Evolutionary conservation across 768 basidiomycete genomes (phyloP), one percentile per base, ranked within the genome.

Genomic region (Russula vinacea): DNA sequence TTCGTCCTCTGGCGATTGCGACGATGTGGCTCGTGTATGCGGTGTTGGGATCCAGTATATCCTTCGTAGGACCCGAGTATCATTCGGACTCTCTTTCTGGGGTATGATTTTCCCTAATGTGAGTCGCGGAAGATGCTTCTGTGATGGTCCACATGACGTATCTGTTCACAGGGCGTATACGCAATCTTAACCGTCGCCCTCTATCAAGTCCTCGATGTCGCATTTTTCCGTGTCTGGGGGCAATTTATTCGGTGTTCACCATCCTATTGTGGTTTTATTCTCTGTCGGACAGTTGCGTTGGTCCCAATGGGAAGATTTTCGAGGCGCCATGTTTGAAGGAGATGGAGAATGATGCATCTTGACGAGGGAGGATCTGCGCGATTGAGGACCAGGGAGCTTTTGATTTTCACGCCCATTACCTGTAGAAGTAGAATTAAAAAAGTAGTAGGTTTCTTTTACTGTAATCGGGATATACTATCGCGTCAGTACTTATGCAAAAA

Each of bases 81-180:
- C 79, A 8, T 90, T 88, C 73, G 77, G 76, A 60, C 71, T 87
- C 19, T 75, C 81, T 0, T 85, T 82, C 68, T 89, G 88, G 88
- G 85, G 84, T 9, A 72, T 86, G 45, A 83, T 89, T 66, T 89
- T 89, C 70, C 88, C 88, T 5, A 88, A 87, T 66, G 88, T 84
- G 66, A 44, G 83, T 73, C n/a, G 39, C 51, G 42, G 56, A 35
- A 56, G 7, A 37, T 24, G 54, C 44, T 47, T 29, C 13, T 47
- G 22, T 24, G 32, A 5, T 39, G 44, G 22, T 49, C 14, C 26
- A 39, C 19, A 5, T 51, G 26, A 22, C 33, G 14, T 56, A 45
- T 10, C 55, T n/a, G 47, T 64, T n/a, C 51, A 26, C 56, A 84
- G 82, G 83, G 83, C n/a, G 87, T 88, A 0, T 88, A 86, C 67